phyloP scores from a whole-genome alignment of 352 stramenopile genomes.

The Globisporangium middletonii region DNA sequence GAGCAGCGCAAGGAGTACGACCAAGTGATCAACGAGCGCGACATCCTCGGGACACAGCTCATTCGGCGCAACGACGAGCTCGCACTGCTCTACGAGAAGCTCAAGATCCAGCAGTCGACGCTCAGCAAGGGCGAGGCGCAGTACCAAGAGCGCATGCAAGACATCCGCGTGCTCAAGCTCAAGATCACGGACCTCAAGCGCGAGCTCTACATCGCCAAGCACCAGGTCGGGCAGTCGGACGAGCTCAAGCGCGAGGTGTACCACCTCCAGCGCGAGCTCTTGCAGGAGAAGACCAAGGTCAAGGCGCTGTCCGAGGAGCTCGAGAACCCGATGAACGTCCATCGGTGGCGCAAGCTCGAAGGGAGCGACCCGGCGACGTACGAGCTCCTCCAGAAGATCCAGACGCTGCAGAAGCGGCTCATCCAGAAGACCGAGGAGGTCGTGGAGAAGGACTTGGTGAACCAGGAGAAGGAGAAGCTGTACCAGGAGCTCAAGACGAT shows the following conservation, averaged over 20 bases:
- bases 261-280: conserved; percentile 87
- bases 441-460: conserved; percentile 92
- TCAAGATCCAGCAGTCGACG: conserved; percentile 95
- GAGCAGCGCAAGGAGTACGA: conserved; percentile 95
- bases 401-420: conserved; percentile 92
- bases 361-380: conserved; percentile 93
- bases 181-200: conserved; percentile 93
- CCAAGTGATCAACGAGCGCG: conserved; percentile 94
- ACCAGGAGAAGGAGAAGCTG: conserved; percentile 95
- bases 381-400: conserved; percentile 96
- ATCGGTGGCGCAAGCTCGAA: conserved; percentile 97
- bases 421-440: conserved; percentile 96
- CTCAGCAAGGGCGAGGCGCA: conserved; percentile 91
- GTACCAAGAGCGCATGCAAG: conserved; percentile 91
- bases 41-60: conserved; percentile 95
- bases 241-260: conserved; percentile 88
- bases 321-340: conserved; percentile 97
- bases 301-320: conserved; percentile 95
- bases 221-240: conserved; percentile 82
- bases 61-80: conserved; percentile 96
- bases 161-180: conserved; percentile 93
- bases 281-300: conserved; percentile 96
- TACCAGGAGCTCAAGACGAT: conserved; percentile 94
- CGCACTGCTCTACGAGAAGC: conserved; percentile 96
- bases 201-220: conserved; percentile 88